Conservation (phyloP, 2,329 filamentous ascomycete species). For the Knoxdaviesia capensis region DNA sequence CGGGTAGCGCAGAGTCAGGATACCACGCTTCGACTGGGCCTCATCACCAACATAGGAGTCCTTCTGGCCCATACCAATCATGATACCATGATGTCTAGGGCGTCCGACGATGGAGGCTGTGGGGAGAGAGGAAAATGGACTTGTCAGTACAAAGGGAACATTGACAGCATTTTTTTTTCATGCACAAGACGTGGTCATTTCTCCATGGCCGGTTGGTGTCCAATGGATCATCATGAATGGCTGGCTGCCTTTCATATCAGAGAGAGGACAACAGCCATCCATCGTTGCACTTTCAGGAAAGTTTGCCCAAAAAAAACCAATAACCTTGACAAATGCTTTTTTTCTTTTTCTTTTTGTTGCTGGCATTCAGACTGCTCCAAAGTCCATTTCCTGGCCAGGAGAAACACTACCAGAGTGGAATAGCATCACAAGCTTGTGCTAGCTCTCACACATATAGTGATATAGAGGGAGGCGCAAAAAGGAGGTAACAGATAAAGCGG, state of each 20-base stretch:
- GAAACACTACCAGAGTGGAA: too few species aligned
- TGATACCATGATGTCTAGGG: constrained; percentile 99
- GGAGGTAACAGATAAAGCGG: constrained; percentile 12
- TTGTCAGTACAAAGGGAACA: too few species aligned
- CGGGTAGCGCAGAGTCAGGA: constrained; percentile 96
- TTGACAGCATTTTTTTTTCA: constrained; percentile 13
- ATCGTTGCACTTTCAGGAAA: too few species aligned
- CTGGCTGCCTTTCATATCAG: too few species aligned
- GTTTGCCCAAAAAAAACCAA: too few species aligned
- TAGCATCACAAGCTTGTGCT: too few species aligned
- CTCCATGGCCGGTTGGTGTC: too few species aligned
- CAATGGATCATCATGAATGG: too few species aligned
- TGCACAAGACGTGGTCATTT: not conserved
- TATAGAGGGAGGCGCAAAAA: too few species aligned
- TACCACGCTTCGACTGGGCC: constrained; percentile 99
- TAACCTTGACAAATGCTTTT: not conserved
- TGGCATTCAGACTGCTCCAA: constrained; percentile 7
- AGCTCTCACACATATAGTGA: too few species aligned
- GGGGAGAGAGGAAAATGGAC: constrained; percentile 3
- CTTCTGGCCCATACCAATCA: constrained; percentile 99
- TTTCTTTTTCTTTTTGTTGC: not conserved
- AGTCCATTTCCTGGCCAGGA: not conserved
- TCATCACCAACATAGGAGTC: constrained; percentile 99
- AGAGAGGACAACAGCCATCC: too few species aligned
- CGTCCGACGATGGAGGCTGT: constrained; percentile 97